A percentile compares a stretch with the other conserved stretches of the same genome.
Evolutionary conservation across 306 rosid species (phyloP).

Genomic region (Inga leiocalycina): DNA sequence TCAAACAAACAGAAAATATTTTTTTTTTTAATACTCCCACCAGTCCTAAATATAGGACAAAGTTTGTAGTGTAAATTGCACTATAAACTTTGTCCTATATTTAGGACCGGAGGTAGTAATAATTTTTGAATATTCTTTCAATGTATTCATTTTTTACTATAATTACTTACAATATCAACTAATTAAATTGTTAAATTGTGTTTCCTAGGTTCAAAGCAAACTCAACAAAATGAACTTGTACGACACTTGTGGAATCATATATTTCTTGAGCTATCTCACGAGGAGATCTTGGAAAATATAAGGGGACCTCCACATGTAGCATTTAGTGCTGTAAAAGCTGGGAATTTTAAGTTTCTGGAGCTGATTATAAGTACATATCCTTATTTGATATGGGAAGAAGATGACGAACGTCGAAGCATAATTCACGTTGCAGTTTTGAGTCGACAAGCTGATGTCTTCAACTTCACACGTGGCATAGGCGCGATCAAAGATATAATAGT

Average conservation of each 20-base stretch:
- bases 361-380: neutral
- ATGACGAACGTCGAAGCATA: neutral
- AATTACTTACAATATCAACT: neutral
- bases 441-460: neutral
- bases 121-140: neutral
- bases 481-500: neutral
- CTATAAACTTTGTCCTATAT: too few relatives aligned
- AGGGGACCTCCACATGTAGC: neutral
- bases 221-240: conserved; percentile 22
- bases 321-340: neutral
- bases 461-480: neutral
- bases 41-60: too few relatives aligned
- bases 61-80: too few relatives aligned
- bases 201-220: neutral
- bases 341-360: neutral
- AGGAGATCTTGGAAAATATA: neutral
- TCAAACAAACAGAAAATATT: too few relatives aligned
- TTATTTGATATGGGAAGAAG: neutral
- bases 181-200: neutral
- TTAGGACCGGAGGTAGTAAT: too few relatives aligned
- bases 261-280: too few relatives aligned
- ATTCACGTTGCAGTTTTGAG: neutral
- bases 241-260: neutral
- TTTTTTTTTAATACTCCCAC: too few relatives aligned
- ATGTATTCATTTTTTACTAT: neutral